A percentile compares a stretch with the other conserved stretches of the same genome.
These are phyloP conservation scores for Wickerhamiella dianesei DNA, from an alignment of 805 yeast genomes.

Conservation along the genomic window DNA sequence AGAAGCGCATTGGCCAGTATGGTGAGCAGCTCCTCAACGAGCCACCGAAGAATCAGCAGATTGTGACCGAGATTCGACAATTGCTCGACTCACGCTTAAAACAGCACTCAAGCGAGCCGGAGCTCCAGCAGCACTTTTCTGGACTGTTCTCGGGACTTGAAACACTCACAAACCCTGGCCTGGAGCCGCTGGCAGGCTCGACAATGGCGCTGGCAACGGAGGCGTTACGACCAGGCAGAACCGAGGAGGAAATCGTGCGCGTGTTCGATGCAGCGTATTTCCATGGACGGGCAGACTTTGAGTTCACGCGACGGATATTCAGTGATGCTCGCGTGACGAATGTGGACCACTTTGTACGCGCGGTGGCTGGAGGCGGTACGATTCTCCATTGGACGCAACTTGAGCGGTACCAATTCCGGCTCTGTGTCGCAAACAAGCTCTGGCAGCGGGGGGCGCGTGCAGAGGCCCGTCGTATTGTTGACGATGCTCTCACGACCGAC, in stretches of 20 bases:
- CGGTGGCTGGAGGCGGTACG: slow-evolving; percentile 20
- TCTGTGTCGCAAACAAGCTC: slow-evolving; percentile 21
- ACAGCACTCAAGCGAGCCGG: slow-evolving; percentile 12
- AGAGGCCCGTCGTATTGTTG: slow-evolving; percentile 13
- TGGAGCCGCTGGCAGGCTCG: neutral
- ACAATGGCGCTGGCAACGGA: neutral
- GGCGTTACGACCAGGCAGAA: slow-evolving; percentile 7
- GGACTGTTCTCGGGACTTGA: slow-evolving; percentile 17
- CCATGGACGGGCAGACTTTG: slow-evolving; percentile 18
- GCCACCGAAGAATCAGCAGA: slow-evolving; percentile 5
- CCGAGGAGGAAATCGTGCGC: slow-evolving; percentile 14
- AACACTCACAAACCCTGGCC: slow-evolving; percentile 4
- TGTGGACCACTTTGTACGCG: slow-evolving; percentile 17
- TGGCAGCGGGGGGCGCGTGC: slow-evolving; percentile 16
- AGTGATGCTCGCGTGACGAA: slow-evolving; percentile 14
- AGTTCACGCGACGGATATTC: slow-evolving; percentile 18
- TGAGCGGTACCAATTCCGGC: slow-evolving; percentile 18
- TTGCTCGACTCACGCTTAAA: slow-evolving; percentile 13
- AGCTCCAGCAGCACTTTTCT: slow-evolving; percentile 13
- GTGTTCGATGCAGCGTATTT: slow-evolving; percentile 20
- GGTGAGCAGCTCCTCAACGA: slow-evolving; percentile 10
- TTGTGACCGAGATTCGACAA: slow-evolving; percentile 13
- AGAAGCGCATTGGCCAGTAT: slow-evolving; percentile 11
- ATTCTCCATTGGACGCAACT: slow-evolving; percentile 18
- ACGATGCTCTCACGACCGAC: neutral